Evolutionary conservation across 2,329 filamentous ascomycete genomes (phyloP).

Genomic region (Berkeleyomyces basicola): DNA sequence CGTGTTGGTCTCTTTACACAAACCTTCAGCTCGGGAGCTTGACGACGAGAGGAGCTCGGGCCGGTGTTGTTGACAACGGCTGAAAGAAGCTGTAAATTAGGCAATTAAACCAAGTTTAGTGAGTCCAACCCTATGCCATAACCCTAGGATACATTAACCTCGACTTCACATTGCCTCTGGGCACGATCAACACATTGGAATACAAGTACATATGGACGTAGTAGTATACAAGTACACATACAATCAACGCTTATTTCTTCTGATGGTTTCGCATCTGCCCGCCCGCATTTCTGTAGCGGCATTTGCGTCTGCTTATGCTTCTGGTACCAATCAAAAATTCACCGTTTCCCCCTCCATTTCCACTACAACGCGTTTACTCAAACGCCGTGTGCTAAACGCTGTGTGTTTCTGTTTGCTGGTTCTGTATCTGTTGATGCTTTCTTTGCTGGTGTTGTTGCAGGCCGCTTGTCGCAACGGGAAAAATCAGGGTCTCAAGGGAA

Average conservation of each 20-base stretch:
- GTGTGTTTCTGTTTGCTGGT: conserved; percentile 14
- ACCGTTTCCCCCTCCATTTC: background rate
- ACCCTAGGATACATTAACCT: background rate
- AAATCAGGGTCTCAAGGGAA: background rate
- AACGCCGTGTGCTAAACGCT: conserved; percentile 18
- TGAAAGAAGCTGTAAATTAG: background rate
- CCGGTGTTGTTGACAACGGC: background rate
- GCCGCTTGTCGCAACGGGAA: background rate
- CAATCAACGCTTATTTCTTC: background rate
- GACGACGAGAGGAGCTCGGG: background rate
- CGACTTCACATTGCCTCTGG: no score
- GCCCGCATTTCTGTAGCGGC: background rate
- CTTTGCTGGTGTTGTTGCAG: background rate
- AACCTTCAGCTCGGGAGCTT: background rate
- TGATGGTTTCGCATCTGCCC: background rate
- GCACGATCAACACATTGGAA: no score
- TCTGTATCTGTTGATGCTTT: conserved; percentile 1
- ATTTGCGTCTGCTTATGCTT: background rate
- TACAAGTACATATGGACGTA: no score
- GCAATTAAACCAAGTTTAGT: background rate
- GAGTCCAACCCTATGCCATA: background rate
- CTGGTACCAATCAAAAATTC: background rate
- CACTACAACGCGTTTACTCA: background rate
- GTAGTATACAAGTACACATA: background rate
- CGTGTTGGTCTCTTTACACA: background rate